Evolutionary conservation across 306 rosid genomes (phyloP).

Genomic region (Vicia villosa): DNA sequence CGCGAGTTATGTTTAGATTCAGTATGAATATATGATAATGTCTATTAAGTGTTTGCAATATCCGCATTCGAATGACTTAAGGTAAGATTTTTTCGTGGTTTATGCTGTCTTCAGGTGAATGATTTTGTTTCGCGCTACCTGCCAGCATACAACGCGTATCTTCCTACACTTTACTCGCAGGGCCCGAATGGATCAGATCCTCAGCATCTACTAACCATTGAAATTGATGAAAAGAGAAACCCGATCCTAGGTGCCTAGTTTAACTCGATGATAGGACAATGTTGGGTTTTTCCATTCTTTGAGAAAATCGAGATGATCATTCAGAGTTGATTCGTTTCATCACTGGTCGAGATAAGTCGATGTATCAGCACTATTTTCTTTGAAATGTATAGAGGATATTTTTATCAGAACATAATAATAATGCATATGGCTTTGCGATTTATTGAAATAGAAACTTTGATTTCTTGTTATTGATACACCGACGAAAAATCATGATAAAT

Average conservation of each 20-base stretch:
- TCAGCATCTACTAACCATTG: conserved; percentile 61
- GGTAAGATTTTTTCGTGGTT: conserved; percentile 12
- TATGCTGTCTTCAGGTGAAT: conserved; percentile 54
- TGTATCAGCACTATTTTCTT: conserved; percentile 32
- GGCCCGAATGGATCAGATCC: conserved; percentile 90
- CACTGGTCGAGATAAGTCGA: conserved; percentile 21
- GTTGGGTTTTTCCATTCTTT: conserved; percentile 41
- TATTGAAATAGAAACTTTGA: neutral
- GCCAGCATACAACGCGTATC: conserved; percentile 92
- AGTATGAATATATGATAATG: conserved; percentile 2
- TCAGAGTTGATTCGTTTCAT: conserved; percentile 26
- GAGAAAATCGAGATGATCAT: conserved; percentile 23
- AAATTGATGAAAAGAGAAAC: conserved; percentile 89
- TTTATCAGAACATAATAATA: conserved; percentile 3
- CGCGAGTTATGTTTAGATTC: neutral
- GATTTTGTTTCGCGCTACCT: conserved; percentile 94
- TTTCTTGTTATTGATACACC: conserved; percentile 9
- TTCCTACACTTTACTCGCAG: conserved; percentile 83
- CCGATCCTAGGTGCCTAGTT: conserved; percentile 61
- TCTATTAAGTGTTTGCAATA: neutral
- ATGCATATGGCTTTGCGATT: conserved; percentile 20
- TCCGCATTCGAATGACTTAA: neutral
- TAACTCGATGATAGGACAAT: conserved; percentile 24
- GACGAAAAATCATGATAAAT: neutral
- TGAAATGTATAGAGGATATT: conserved; percentile 36